Base-by-base conservation (phyloP, 2,329 filamentous ascomycete species). In the Lasiodiplodia theobromae region DNA sequence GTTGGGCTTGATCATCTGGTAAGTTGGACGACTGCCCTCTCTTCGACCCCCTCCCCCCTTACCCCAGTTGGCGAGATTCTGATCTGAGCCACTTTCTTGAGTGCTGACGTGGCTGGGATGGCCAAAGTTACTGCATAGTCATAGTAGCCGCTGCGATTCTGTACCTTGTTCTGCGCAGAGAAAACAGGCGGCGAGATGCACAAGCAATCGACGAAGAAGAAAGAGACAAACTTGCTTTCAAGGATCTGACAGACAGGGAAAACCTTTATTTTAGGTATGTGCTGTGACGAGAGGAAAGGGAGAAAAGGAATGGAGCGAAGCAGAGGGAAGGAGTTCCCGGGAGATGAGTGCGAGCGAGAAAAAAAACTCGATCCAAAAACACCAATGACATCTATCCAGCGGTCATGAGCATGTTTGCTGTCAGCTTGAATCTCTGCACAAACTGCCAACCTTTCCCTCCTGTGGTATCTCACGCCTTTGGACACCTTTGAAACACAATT, bases 191-290 rank as follows among this genome's bases (percentile, higher is more conserved):
- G 57, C 83, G 87, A 58, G 83, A 83, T 23, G 70, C 69, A 2
- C 71, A 88, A 7, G 77, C 84, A 0, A 73, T 87, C 7, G 85
- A 91, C 71, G 87, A 91, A 70, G 77, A 80, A 16, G 89, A 92
- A 73, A 82, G 88, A 64, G 90, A 87, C 57, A 87, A 87, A 71
- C 74, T 90, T 64, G 89, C 89, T 0, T 92, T 92, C 69, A 84
- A 87, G 66, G 89, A 92, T 74, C 77, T 91, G 71, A 92, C 90
- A 0, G 90, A 92, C 72, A 88, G 87, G 75, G 82, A 92, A 77
- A 92, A 92, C 72, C 84, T 85, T 1, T 89, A 89, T 74, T 92
- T 92, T 72, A 81, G 85, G 72, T 92, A 92, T 71, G 86, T 85
- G 0, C 75, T 86, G 66, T 86, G 74, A 74, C 68, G 70, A 74